Base-by-base conservation (phyloP, 2,329 filamentous ascomycete species). In the Colletotrichum graminicola region DNA sequence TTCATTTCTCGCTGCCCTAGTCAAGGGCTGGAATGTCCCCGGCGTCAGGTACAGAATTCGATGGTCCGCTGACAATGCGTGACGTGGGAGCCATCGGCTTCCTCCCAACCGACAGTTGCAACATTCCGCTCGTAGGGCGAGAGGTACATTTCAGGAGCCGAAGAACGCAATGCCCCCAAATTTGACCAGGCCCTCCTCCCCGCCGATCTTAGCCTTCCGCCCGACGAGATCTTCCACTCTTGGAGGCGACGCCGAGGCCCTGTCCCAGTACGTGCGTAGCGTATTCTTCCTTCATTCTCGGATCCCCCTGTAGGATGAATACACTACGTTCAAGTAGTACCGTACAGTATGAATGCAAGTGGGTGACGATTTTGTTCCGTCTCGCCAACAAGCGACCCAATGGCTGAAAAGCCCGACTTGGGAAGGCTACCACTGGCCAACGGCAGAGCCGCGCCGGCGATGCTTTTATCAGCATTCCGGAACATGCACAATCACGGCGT, bases 181-280 rank as follows among this genome's bases (percentile, higher is more conserved):
- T 23, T 49, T 29, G 49, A 26, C 18, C 41, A 36, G 43, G 51
- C 51, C 49, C 26, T 23, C 26, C 26, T 32, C 51, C 21, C 66
- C 26, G 61, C 36, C 54, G 66, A 65, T 68, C 66, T 65, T 59
- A 29, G 66, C 34, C 26, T 26, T 26, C 7, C 45, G 61, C 52
- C 43, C 52, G 52, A 68, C 36, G 43, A 68, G 66, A 68, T 68
- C 61, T 68, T 45, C 60, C 34, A 64, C 62, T 54, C 23, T 52
- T 18, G 61, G 61, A 39, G n/a, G 52, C 51, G 18, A 36, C 51
- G 66, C 66, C 34, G 39, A 55, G 60, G 36, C 60, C 49, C 51
- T 18, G 41, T 56, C 34, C 23, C 11, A 67, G 59, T 26, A 32
- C 51, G 66, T 67, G 66, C 66, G 41, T 60, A 47, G 54, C 59